Evolutionary conservation across 169 alveolate genomes (phyloP).

Genomic region (Cryptosporidium viatorum): DNA sequence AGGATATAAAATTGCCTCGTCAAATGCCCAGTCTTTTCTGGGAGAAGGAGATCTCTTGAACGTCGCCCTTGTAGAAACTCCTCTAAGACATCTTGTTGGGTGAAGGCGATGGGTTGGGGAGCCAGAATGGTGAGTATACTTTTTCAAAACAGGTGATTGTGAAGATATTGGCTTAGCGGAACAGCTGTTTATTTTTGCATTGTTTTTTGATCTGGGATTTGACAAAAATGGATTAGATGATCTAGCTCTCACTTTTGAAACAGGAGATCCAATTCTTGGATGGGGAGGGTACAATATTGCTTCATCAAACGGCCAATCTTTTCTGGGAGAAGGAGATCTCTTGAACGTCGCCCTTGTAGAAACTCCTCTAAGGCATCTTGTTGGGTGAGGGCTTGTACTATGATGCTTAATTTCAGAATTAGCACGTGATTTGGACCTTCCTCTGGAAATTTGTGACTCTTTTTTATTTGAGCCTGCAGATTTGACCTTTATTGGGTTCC

Average conservation of each 20-base stretch:
- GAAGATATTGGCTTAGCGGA: background rate
- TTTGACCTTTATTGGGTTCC: conserved; percentile 5
- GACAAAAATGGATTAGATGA: background rate
- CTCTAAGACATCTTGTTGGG: conserved; percentile 72
- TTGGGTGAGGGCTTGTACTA: conserved; percentile 8
- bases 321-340: conserved; percentile 43
- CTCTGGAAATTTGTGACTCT: background rate
- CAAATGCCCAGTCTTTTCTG: conserved; percentile 69
- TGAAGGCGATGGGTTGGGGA: conserved; percentile 32
- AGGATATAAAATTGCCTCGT: conserved; percentile 58
- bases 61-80: conserved; percentile 67
- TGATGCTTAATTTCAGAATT: conserved; percentile 9
- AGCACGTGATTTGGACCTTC: background rate
- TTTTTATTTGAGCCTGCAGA: background rate
- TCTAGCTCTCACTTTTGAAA: background rate
- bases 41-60: conserved; percentile 71
- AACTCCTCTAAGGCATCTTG: conserved; percentile 58
- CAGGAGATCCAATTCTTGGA: conserved; percentile 22
- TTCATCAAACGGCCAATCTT: conserved; percentile 46
- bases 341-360: conserved; percentile 37
- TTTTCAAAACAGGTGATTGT: background rate
- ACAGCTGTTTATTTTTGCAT: background rate
- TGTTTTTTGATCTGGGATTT: background rate
- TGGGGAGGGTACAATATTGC: conserved; percentile 18
- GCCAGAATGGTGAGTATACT: background rate